A percentile compares a stretch with the other conserved stretches of the same genome.
Conservation (phyloP, 2,329 filamentous ascomycete genomes). For the Xylogone sp. region DNA sequence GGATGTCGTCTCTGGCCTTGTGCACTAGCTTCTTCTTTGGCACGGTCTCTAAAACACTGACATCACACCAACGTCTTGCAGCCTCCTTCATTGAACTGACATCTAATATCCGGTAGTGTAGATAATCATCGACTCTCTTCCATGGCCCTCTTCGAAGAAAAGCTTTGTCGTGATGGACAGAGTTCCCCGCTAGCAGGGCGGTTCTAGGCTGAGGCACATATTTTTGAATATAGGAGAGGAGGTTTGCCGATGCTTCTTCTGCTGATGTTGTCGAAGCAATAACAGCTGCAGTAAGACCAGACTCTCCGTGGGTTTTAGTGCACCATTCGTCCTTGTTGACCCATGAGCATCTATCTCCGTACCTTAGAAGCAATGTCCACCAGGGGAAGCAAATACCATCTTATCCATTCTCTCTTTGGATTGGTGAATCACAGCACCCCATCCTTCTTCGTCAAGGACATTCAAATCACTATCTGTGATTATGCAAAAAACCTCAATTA, state of each 20-base stretch:
- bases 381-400: conserved; percentile 48
- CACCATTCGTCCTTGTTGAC: conserved; percentile 74
- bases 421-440: conserved; percentile 76
- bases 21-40: conserved; percentile 75
- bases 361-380: not conserved
- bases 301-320: conserved; percentile 69
- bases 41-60: conserved; percentile 54
- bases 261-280: conserved; percentile 69
- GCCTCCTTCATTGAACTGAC: conserved; percentile 93
- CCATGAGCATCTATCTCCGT: not conserved
- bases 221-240: conserved; percentile 75
- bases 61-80: conserved; percentile 71
- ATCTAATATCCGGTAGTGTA: conserved; percentile 89
- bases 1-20: conserved; percentile 81
- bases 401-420: conserved; percentile 62
- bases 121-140: conserved; percentile 64
- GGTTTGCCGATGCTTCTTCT: conserved; percentile 63
- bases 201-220: conserved; percentile 63
- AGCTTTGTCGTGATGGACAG: conserved; percentile 81
- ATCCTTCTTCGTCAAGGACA: conserved; percentile 71
- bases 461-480: conserved; percentile 79
- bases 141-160: conserved; percentile 79
- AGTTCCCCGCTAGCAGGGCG: conserved; percentile 85
- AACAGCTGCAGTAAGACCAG: conserved; percentile 77
- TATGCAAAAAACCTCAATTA: conserved; percentile 90